Evolutionary conservation across 2,329 filamentous ascomycete genomes (phyloP), one percentile per base, ranked within the genome.

Genomic region (Penicillium sp.): DNA sequence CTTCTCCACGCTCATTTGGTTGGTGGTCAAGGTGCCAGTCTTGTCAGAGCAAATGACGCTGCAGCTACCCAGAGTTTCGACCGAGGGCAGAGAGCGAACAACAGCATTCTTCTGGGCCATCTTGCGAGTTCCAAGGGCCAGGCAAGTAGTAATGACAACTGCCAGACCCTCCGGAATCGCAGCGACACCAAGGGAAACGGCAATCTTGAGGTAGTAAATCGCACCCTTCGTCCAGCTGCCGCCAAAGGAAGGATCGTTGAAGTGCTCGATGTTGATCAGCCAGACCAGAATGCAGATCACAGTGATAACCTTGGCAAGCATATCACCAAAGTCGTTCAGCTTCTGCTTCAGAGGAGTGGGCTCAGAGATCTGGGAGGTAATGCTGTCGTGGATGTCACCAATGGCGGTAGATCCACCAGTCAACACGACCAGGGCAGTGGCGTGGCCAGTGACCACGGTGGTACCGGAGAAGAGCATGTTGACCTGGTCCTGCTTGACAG

Each of bases 41-140:
- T 99, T 99, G 83, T 99, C 95, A 4, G 96, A 99, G 82, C 96
- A 99, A 75, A 99, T 97, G 58, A 99, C 93, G 72, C 95, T 99
- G 85, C 95, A 99, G 84, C 95, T 99, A 73, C 95, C 95, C 54
- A 99, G 84, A 13, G 95, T 99, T 79, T 99, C 95, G 54, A 99
- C 95, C 1, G 95, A 99, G 19, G 95, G 95, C 69, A 99, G 81
- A 73, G 92, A 97, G 77, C 96, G 88, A 59, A 99, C 96, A 39
- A 99, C 93, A 7, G 95, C 95, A 72, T 98, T 98, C 83, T 96
- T 98, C 60, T 92, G 91, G 19, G 95, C 96, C 96, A 99, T 99
- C 80, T 96, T 98, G 65, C 95, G 88, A 4, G 96, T 99, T 68
- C 96, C 95, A 35, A 99, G 85, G 63, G 95, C 95, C 61, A 99